Evolutionary conservation across 1,139 yeast genomes (phyloP).

Genomic region (Zygosaccharomyces sapae): DNA sequence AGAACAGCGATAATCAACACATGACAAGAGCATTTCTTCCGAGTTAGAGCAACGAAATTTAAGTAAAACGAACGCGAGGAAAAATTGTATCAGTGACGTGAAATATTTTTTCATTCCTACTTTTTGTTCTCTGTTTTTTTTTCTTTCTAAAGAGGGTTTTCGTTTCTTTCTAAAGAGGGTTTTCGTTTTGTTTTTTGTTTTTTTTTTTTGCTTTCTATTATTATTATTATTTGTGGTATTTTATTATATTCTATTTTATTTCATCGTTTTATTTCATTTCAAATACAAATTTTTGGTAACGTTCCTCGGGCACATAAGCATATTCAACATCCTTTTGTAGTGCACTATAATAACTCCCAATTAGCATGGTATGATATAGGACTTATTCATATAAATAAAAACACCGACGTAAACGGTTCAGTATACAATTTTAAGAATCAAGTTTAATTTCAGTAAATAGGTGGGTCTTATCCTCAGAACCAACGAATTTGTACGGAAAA

Average conservation of each 20-base stretch:
- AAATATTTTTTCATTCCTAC: background rate
- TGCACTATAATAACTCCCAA: background rate
- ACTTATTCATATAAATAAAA: slow-evolving; percentile 1
- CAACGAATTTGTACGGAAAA: no score
- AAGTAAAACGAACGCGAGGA: background rate
- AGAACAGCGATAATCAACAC: background rate
- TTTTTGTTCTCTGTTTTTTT: background rate
- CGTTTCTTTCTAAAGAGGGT: background rate
- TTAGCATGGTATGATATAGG: slow-evolving; percentile 1
- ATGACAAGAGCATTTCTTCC: background rate
- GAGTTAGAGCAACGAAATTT: background rate
- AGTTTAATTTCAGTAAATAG: no score
- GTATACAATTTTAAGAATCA: background rate
- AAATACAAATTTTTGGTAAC: slow-evolving; percentile 1
- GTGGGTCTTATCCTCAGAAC: no score
- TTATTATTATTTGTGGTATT: slow-evolving; percentile 1
- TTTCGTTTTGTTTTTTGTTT: background rate
- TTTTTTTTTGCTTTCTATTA: background rate
- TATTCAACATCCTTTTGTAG: slow-evolving; percentile 4
- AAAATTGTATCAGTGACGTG: background rate
- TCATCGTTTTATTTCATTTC: background rate
- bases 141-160: background rate
- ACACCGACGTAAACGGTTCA: background rate
- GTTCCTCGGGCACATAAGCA: slow-evolving; percentile 2
- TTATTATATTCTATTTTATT: background rate